Conservation (phyloP, 768 basidiomycete species). For the Cystobasidium onofrii region DNA sequence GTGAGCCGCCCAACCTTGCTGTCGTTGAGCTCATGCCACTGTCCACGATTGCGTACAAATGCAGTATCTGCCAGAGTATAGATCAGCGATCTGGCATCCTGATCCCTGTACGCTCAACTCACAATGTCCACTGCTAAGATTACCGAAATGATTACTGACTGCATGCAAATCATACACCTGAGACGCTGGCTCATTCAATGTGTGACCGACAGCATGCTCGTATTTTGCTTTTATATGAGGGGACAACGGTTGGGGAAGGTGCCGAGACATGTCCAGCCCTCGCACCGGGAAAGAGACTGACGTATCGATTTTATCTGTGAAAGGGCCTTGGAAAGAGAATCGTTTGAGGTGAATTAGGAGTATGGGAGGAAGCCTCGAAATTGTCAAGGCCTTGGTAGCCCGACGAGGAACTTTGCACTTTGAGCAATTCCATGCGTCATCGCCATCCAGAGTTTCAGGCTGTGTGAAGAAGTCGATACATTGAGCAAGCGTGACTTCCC, state of each 20-base stretch:
- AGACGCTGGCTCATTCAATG: slow-evolving; percentile 72
- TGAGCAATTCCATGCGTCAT: slow-evolving; percentile 95
- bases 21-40: slow-evolving; percentile 92
- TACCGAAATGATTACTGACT: slow-evolving; percentile 94
- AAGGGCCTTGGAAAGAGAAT: slow-evolving; percentile 80
- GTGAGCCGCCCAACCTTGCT: slow-evolving; percentile 69
- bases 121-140: slow-evolving; percentile 92
- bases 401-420: slow-evolving; percentile 79
- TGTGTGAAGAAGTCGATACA: slow-evolving; percentile 87
- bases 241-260: slow-evolving; percentile 72
- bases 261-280: slow-evolving; percentile 60
- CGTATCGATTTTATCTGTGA: slow-evolving; percentile 94
- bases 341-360: slow-evolving; percentile 86
- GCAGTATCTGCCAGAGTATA: slow-evolving; percentile 65
- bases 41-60: slow-evolving; percentile 71
- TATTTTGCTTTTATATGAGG: slow-evolving; percentile 48
- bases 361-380: slow-evolving; percentile 87
- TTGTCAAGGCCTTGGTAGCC: slow-evolving; percentile 75
- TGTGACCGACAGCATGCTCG: not conserved
- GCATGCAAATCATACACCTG: slow-evolving; percentile 88
- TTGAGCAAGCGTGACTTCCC: slow-evolving; percentile 61
- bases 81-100: not conserved
- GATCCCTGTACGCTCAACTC: not conserved
- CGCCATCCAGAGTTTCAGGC: slow-evolving; percentile 79
- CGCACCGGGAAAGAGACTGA: slow-evolving; percentile 77